Percentiles rank a stretch among this genome's conserved stretches.
These are phyloP conservation scores for Mortierella sp. DNA, from an alignment of 371 early-diverging fungal species.

Conservation along the genomic window DNA sequence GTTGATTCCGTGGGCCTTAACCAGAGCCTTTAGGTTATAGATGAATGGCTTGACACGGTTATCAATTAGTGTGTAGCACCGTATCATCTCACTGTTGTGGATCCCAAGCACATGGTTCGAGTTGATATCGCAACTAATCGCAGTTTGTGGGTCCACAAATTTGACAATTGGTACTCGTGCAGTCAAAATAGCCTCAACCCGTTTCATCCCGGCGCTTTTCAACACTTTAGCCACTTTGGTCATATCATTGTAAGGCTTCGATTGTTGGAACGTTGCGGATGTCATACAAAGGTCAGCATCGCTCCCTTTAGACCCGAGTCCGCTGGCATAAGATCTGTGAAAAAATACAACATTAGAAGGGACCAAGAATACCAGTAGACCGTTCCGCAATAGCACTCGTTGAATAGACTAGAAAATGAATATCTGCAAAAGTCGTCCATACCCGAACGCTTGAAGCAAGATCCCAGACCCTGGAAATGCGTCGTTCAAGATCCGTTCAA, in stretches of 20 bases:
- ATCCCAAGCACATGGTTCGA: slow-evolving; percentile 79
- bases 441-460: slow-evolving; percentile 36
- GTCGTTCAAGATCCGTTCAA: slow-evolving; percentile 20
- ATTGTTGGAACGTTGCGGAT: slow-evolving; percentile 12
- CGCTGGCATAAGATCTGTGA: slow-evolving; percentile 39
- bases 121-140: slow-evolving; percentile 71
- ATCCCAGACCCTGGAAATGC: slow-evolving; percentile 17
- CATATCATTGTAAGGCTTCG: slow-evolving; percentile 28
- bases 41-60: slow-evolving; percentile 76
- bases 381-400: not conserved
- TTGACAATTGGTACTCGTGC: slow-evolving; percentile 52
- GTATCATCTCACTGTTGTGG: slow-evolving; percentile 78
- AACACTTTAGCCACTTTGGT: slow-evolving; percentile 10
- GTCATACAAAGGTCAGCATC: slow-evolving; percentile 51
- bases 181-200: slow-evolving; percentile 18
- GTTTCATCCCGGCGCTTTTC: slow-evolving; percentile 25
- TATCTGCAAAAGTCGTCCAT: no score
- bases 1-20: slow-evolving; percentile 42
- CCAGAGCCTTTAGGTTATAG: slow-evolving; percentile 69
- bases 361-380: not conserved
- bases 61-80: slow-evolving; percentile 77
- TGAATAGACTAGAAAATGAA: no score
- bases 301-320: slow-evolving; percentile 40
- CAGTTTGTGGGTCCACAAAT: slow-evolving; percentile 32
- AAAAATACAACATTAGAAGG: not conserved